Evolutionary conservation across 495 filamentous ascomycete species (phyloP).

Genomic region (Sordaria brevicollis): DNA sequence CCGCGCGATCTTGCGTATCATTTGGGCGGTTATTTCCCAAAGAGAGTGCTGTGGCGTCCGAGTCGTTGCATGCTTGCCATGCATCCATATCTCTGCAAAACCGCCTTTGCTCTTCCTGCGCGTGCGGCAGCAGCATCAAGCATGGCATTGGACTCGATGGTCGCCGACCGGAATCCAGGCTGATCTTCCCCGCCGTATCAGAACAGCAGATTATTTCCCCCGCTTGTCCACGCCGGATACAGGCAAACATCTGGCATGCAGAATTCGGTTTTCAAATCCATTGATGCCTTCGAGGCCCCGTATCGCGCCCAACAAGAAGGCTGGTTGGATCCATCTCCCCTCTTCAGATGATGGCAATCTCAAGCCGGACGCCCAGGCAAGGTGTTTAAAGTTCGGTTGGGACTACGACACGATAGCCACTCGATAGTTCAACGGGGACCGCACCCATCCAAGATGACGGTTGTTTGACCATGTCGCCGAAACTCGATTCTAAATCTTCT

Average conservation of each 20-base stretch:
- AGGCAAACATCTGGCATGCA: background rate
- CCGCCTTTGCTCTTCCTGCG: background rate
- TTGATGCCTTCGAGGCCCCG: background rate
- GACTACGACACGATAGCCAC: background rate
- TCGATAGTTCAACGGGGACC: background rate
- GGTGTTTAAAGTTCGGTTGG: background rate
- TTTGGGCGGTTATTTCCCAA: background rate
- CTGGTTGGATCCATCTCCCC: background rate
- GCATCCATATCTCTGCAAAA: background rate
- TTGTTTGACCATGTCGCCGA: background rate
- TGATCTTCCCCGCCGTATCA: background rate
- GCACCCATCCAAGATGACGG: background rate
- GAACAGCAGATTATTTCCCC: background rate
- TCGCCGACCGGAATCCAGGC: background rate
- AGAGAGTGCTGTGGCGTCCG: background rate
- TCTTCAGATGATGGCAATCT: background rate
- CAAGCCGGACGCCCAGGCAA: background rate
- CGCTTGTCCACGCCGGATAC: background rate
- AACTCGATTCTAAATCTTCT: background rate
- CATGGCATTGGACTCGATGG: background rate
- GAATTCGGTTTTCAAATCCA: background rate
- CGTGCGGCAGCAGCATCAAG: background rate
- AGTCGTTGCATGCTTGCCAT: background rate
- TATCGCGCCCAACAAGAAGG: background rate
- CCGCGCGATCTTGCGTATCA: background rate